Percentiles rank a stretch among this genome's conserved stretches.
phyloP scores from a whole-genome alignment of 768 basidiomycete species.

The Hygrophoropsis aurantiaca region DNA sequence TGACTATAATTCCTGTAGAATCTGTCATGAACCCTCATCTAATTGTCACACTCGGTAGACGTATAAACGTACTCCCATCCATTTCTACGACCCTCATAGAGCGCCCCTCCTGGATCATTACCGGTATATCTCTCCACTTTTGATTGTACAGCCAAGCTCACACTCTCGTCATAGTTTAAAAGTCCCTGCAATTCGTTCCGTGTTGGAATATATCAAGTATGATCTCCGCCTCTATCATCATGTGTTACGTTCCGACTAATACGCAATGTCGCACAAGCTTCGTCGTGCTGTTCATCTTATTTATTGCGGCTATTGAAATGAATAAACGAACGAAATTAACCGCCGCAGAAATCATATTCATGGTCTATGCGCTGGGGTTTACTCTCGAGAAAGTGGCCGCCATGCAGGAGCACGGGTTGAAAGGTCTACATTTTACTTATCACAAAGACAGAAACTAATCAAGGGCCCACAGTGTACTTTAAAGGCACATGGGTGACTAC shows the following conservation, averaged over 20 bases:
- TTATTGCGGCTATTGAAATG: constrained; percentile 77
- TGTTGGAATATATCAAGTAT: constrained; percentile 87
- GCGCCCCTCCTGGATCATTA: constrained; percentile 96
- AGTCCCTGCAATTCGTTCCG: constrained; percentile 88
- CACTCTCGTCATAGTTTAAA: constrained; percentile 57
- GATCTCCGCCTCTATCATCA: constrained; percentile 3
- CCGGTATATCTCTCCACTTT: constrained; percentile 48
- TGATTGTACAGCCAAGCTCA: background rate
- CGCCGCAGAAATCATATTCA: constrained; percentile 67
- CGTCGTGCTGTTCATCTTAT: constrained; percentile 74
- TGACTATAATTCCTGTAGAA: too few species aligned
- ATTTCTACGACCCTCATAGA: constrained; percentile 92
- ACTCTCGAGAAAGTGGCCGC: constrained; percentile 90
- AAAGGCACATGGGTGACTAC: constrained; percentile 83
- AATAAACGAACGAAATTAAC: constrained; percentile 65
- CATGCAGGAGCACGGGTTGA: constrained; percentile 94
- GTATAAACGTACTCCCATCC: constrained; percentile 88
- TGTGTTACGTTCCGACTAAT: too few species aligned
- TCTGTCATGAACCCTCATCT: too few species aligned
- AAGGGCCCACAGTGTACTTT: constrained; percentile 60
- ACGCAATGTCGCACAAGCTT: constrained; percentile 44
- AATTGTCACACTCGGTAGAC: constrained; percentile 60
- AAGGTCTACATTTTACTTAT: constrained; percentile 46
- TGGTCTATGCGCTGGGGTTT: constrained; percentile 80
- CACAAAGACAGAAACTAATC: constrained; percentile 1